Evolutionary conservation across 257 asterid genomes (phyloP), one percentile per base, ranked within the genome.

Genomic region (Prunella vulgaris): DNA sequence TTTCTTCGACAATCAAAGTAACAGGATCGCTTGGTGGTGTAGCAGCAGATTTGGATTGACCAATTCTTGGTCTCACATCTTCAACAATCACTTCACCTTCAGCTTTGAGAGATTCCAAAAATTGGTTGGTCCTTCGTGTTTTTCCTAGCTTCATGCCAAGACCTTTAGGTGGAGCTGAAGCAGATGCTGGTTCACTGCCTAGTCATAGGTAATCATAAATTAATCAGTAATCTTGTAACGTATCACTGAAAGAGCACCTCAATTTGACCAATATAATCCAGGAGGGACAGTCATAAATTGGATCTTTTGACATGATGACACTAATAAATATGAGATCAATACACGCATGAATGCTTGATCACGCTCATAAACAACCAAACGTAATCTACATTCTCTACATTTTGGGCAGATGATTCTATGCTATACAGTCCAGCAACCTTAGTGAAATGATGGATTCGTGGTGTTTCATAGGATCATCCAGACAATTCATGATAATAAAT

Each of bases 141-240:
- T 92, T 92, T 13, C 97, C 97, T 62, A 92, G 87, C 84, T 92
- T 76, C 95, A 92, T 89, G 66, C 96, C 97, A 77, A 79, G 87
- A 66, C 93, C 95, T 79, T 92, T 92, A 28, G 89, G 85, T 72
- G 97, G 96, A 78, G 92, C 97, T 35, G 87, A 67, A 80, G 93
- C 90, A 77, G 97, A 60, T 67, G 95, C 74, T 69, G 95, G 44
- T 52, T 86, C 85, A 58, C 90, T 95, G 68, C 96, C 96, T 88
- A 80, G 69, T 61, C 72, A 65, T 68, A 64, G 49, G 42, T 40
- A 68, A 59, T 37, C 59, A 42, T 30, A 62, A 74, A 24, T 10
- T 10, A 13, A 54, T 54, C 35, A 54, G 35, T 22, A n/a, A n/a
- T n/a, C n/a, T n/a, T n/a, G n/a, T n/a, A n/a, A n/a, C n/a, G n/a